These are phyloP conservation scores for Hepatocystis sp. DNA, from an alignment of 169 alveolate species.

Conservation along the genomic window DNA sequence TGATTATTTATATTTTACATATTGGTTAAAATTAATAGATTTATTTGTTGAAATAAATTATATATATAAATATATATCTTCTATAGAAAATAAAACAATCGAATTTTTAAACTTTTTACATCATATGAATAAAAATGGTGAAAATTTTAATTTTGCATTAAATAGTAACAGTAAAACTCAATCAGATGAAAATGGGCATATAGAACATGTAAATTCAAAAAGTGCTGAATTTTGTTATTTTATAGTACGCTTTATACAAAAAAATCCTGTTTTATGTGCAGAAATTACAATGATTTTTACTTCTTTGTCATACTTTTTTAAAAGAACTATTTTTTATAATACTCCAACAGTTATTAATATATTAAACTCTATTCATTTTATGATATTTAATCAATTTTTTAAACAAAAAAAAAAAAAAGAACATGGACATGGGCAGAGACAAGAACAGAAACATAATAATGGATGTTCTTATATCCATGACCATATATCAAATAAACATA, in stretches of 20 bases:
- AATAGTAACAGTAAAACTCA: slow-evolving; percentile 11
- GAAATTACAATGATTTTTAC: slow-evolving; percentile 68
- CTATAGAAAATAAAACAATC: slow-evolving; percentile 68
- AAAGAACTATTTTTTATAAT: slow-evolving; percentile 50
- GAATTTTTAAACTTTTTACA: slow-evolving; percentile 48
- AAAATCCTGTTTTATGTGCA: slow-evolving; percentile 72
- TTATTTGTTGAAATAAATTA: slow-evolving; percentile 67
- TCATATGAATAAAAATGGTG: slow-evolving; percentile 57
- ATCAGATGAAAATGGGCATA: slow-evolving; percentile 13
- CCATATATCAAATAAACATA: too few species aligned
- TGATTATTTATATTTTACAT: slow-evolving; percentile 37
- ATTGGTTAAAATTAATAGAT: slow-evolving; percentile 65
- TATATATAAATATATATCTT: slow-evolving; percentile 53
- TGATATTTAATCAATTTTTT: slow-evolving; percentile 74
- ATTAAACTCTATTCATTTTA: slow-evolving; percentile 57
- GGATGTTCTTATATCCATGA: background rate
- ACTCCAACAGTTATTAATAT: slow-evolving; percentile 40
- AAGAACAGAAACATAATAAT: background rate
- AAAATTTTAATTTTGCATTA: slow-evolving; percentile 23
- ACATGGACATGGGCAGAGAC: too few species aligned
- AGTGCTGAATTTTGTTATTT: slow-evolving; percentile 70
- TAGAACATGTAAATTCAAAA: slow-evolving; percentile 50
- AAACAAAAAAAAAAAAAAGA: slow-evolving; percentile 46
- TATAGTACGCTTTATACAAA: slow-evolving; percentile 57
- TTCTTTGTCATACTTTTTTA: slow-evolving; percentile 54